A percentile compares a stretch with the other conserved stretches of the same genome.
These are phyloP conservation scores for Mortierella sp. DNA, from an alignment of 371 early-diverging fungal species.

Conservation along the genomic window DNA sequence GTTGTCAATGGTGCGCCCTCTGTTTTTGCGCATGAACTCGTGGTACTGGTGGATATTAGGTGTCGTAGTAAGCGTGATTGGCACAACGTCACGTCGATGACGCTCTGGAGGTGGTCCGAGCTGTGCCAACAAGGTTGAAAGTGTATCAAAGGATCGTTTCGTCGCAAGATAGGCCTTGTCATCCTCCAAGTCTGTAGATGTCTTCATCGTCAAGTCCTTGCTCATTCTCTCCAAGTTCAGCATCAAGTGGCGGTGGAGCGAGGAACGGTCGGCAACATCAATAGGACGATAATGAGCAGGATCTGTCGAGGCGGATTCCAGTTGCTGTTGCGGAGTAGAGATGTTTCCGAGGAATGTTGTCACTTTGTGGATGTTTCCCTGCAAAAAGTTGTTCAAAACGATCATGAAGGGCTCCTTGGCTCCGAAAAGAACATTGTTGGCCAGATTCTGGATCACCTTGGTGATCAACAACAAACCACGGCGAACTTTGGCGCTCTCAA, in stretches of 20 bases:
- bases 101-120: slow-evolving; percentile 84
- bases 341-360: slow-evolving; percentile 72
- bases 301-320: slow-evolving; percentile 47
- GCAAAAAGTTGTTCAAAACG: slow-evolving; percentile 85
- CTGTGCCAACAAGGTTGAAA: slow-evolving; percentile 86
- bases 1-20: slow-evolving; percentile 71
- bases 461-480: slow-evolving; percentile 91
- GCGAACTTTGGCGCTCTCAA: slow-evolving; percentile 73
- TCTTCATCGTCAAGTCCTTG: slow-evolving; percentile 65
- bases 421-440: slow-evolving; percentile 94
- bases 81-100: slow-evolving; percentile 60
- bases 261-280: slow-evolving; percentile 69
- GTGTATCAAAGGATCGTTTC: slow-evolving; percentile 73
- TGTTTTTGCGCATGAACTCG: slow-evolving; percentile 85
- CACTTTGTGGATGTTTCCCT: slow-evolving; percentile 75
- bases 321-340: slow-evolving; percentile 53
- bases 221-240: slow-evolving; percentile 80
- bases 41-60: slow-evolving; percentile 70
- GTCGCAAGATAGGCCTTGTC: slow-evolving; percentile 53
- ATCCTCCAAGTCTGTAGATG: slow-evolving; percentile 42
- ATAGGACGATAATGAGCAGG: slow-evolving; percentile 58
- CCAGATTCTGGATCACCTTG: slow-evolving; percentile 95
- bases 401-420: slow-evolving; percentile 93
- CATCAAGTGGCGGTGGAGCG: slow-evolving; percentile 74
- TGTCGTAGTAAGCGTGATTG: slow-evolving; percentile 61